Base-by-base conservation (phyloP, 768 basidiomycete species). In the Agaricus sinodeliciosus region DNA sequence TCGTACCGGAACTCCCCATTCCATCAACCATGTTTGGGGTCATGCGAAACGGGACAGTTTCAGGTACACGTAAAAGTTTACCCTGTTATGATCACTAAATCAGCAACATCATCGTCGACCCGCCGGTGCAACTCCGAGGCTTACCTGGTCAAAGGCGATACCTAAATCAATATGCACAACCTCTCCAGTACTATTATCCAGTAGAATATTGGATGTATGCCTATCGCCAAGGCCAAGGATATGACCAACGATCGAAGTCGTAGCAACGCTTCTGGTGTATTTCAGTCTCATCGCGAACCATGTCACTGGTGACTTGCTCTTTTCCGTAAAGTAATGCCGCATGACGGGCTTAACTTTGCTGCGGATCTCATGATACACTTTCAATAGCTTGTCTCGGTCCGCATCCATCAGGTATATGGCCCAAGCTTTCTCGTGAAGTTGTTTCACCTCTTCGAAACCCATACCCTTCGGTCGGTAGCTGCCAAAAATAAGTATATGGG, bases 111-210 rank as follows among this genome's bases (percentile, higher is more conserved):
- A 31, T 8, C 7, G 6, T 31, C 11, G 7, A 2, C 3, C 37
- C 15, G 9, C 5, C 37, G 15, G 12, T 15, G 16, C 12, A 39
- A 39, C 37, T 13, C 37, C 8, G 16, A 39, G 7, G 46, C 75
- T 59, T 56, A 90, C 92, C 72, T 92, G 91, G 55, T 96, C 96
- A 67, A 99, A 98, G 0, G 94, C 93, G 55, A 98, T 93, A 0
- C 95, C 95, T 0, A 98, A 74, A 67, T 99, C 95, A 49, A 99
- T 99, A 65, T 96, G 94, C 6, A 98, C 84, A 42, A 94, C 76
- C 62, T 98, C 92, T 13, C 95, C 95, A 8, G 80, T 84, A 25
- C 66, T 66, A 44, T 81, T 80, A 65, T 98, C 94, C 42, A 98
- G 72, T 42, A 99, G 74, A 60, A 99, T 95, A 67, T 99, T 99